phyloP scores from a whole-genome alignment of 352 stramenopile genomes.

The Elongisporangium senticosum region DNA sequence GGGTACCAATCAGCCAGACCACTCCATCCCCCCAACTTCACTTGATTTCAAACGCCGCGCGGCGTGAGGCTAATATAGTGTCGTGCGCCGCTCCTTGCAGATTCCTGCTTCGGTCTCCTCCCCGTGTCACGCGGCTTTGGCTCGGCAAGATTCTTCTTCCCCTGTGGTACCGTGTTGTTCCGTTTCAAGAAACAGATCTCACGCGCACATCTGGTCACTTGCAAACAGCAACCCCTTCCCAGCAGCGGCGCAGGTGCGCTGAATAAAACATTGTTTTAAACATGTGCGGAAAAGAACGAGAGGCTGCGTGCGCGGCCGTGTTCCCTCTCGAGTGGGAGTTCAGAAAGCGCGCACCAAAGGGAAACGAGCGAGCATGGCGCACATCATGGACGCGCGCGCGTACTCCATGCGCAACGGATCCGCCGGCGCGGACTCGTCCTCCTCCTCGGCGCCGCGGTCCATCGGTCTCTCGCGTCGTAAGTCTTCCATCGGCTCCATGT shows the following conservation, averaged over 20 bases:
- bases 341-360: background rate
- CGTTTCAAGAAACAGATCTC: background rate
- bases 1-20: background rate
- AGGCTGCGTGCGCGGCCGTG: background rate
- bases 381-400: slow-evolving; percentile 59
- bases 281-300: background rate
- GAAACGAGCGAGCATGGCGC: slow-evolving; percentile 29
- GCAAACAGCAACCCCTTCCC: background rate
- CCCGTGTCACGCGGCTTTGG: background rate
- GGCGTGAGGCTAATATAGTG: background rate
- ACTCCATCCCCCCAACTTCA: background rate
- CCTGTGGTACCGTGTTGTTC: background rate
- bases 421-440: slow-evolving; percentile 16
- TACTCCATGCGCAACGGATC: slow-evolving; percentile 41
- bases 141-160: no score
- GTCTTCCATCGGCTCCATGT: slow-evolving; percentile 21
- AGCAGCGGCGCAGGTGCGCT: background rate
- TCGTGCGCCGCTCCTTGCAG: background rate
- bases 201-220: background rate
- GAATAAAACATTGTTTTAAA: background rate
- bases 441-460: slow-evolving; percentile 1
- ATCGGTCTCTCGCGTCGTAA: slow-evolving; percentile 36
- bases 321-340: background rate
- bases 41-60: background rate
- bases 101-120: background rate